Evolutionary conservation across 2,329 filamentous ascomycete species (phyloP), one percentile per base, ranked within the genome.

Genomic region (Parastagonospora avenae): DNA sequence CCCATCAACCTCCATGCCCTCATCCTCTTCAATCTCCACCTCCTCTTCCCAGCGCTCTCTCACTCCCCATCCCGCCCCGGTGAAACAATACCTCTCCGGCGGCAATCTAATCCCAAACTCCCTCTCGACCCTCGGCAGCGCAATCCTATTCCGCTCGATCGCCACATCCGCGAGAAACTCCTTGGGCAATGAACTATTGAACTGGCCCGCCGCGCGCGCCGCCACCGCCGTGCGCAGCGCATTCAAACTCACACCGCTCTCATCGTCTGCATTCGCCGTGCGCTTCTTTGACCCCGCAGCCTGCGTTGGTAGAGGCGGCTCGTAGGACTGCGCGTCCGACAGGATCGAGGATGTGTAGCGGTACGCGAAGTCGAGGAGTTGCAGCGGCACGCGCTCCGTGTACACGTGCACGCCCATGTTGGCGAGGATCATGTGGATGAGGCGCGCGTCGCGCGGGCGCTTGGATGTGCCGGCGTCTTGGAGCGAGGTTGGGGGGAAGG

Each of bases 301-400:
- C 35, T 46, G 14, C 0, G 53, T 48, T 0, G 59, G 61, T 0
- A 59, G 14, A 0, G 68, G 67, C 1, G 67, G 68, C 41, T 72
- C 68, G 63, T 74, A 72, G 2, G 59, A 56, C 1, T 73, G 54
- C 5, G 71, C 87, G 75, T 92, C 89, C 59, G 79, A 85, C 15
- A 92, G 84, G 31, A 92, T 80, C 50, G 84, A 82, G 1, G 85
- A 85, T 8, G 88, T 90, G 79, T 92, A 90, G 32, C 90, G 86
- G 81, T 94, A 94, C 42, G 90, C 89, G 69, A 93, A 93, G 60
- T 94, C 90, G 71, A 94, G 86, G 42, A 94, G 85, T 51, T 92
- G 85, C 0, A 93, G 82, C 0, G 90, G 90, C 1, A 94, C 90
- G 65, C 90, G 89, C 72, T 89, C 85, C 72, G 93, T 90, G 79